Evolutionary conservation across 352 stramenopile species (phyloP).

Genomic region (Phytophthora megakarya): DNA sequence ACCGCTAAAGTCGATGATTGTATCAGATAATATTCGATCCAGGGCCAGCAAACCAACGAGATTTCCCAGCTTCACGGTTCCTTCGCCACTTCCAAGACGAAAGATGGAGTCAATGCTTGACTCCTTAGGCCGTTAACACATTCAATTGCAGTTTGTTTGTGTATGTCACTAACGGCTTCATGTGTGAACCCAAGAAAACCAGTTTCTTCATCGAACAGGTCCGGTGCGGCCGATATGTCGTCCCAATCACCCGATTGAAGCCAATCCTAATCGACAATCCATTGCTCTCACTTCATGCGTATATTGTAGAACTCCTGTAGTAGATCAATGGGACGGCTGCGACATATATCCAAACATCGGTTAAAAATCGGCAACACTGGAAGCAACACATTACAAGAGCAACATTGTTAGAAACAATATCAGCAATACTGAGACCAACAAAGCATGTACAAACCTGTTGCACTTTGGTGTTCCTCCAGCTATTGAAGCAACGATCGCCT

Average conservation of each 20-base stretch:
- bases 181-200: not conserved
- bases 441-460: constrained; percentile 6
- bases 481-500: constrained; percentile 12
- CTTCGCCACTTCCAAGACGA: no score
- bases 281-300: not conserved
- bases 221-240: not conserved
- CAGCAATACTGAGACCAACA: constrained; percentile 3
- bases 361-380: not conserved
- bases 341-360: not conserved
- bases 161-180: not conserved
- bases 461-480: not conserved
- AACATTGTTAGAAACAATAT: not conserved
- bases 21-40: constrained; percentile 3
- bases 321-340: not conserved
- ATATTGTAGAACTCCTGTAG: constrained; percentile 10
- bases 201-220: constrained; percentile 6
- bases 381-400: no score
- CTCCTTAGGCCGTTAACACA: not conserved
- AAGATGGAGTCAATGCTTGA: not conserved
- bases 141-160: not conserved
- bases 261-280: not conserved
- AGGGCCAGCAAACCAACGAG: not conserved
- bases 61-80: no score
- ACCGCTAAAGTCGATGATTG: not conserved
- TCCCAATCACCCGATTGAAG: constrained; percentile 1